Conservation (phyloP, 345 rosid species). For the Orychophragmus violaceus region DNA sequence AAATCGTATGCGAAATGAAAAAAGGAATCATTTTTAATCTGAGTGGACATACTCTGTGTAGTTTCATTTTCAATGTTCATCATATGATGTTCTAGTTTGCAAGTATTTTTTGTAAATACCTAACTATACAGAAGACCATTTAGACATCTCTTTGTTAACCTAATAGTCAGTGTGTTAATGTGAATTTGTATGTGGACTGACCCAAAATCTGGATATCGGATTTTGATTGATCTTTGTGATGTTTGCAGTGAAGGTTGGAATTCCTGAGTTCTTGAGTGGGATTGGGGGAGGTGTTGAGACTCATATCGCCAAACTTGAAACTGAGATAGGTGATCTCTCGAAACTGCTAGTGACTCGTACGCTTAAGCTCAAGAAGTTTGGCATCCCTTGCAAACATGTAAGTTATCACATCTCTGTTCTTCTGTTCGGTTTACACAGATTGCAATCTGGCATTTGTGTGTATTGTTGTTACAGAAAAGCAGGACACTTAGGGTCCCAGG, state of each 20-base stretch:
- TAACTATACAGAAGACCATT: neutral
- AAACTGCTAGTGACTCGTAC: slow-evolving; percentile 76
- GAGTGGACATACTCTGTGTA: neutral
- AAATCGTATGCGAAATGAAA: too few species aligned
- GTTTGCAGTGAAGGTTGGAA: slow-evolving; percentile 75
- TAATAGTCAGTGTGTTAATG: neutral
- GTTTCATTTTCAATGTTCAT: neutral
- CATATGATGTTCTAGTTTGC: neutral
- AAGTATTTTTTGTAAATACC: neutral
- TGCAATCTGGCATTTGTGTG: neutral
- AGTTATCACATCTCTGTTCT: neutral
- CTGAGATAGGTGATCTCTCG: slow-evolving; percentile 69
- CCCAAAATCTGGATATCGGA: too few species aligned
- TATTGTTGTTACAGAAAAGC: neutral
- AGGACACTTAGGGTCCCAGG: neutral
- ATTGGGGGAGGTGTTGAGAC: slow-evolving; percentile 81
- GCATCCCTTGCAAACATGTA: slow-evolving; percentile 94
- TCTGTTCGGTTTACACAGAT: neutral
- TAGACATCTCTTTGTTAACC: neutral
- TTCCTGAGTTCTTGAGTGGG: slow-evolving; percentile 78
- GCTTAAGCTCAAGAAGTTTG: slow-evolving; percentile 77
- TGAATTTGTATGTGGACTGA: too few species aligned
- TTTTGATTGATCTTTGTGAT: slow-evolving; percentile 9
- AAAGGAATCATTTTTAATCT: neutral
- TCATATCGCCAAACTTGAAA: slow-evolving; percentile 67